Base-by-base conservation (phyloP, 2,329 filamentous ascomycete genomes). In the Colletotrichum phormii region DNA sequence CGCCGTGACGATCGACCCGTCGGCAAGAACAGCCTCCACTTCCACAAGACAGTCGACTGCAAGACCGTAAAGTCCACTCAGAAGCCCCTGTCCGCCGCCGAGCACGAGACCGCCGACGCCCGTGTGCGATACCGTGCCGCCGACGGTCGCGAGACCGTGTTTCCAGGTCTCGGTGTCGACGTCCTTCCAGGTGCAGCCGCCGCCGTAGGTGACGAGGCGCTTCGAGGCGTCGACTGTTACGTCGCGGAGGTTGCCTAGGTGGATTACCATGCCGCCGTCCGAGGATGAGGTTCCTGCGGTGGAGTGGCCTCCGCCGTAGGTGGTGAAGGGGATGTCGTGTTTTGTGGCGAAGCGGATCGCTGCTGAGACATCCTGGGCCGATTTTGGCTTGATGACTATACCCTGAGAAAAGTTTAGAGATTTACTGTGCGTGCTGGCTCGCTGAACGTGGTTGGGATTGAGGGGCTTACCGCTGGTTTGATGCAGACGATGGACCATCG, bases 61-160 rank as follows among this genome's bases (percentile, higher is more conserved):
- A 9, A 92, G 82, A 0, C 91, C 91, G 64, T 89, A 82, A 37
- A 82, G 81, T 0, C 88, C 87, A 31, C 84, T 86, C 18, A 92
- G 80, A 79, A 87, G 86, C 1, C 90, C 89, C 76, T 89, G 90
- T 0, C 89, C 89, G 29, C 89, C 90, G 0, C 89, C 89, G 1
- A 91, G 78, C 0, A 87, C 86, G 15, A 92, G 81, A 0, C 89
- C 90, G 2, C 89, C 90, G 6, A 92, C 87, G 6, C 90, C 90
- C 1, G 89, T 92, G 74, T 91, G 88, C 54, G 88, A 88, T 11
- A 92, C 89, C 0, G 90, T 91, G 3, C 90, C 90, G 9, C 89
- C 90, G 0, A 91, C 88, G 1, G 89, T 89, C 2, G 89, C 90
- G 3, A 92, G 84, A 0, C 85, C 84, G 75, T 89, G 80, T 60